Percentiles rank a stretch among this genome's conserved stretches.
Conservation (phyloP, 2,329 filamentous ascomycete genomes). For the Juglanconis oblonga region DNA sequence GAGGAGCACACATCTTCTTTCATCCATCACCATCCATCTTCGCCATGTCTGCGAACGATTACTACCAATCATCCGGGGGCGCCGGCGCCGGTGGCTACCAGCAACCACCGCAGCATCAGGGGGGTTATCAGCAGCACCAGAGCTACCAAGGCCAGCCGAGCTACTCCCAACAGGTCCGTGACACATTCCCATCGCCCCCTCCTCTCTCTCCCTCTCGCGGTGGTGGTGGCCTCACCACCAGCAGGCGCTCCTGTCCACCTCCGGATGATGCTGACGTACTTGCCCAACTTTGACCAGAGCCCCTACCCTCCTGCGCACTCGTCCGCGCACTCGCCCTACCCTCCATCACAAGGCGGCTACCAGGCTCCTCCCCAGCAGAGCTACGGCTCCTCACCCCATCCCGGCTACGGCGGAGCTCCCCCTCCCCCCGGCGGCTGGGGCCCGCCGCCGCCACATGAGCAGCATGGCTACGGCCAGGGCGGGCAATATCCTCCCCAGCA, state of each 20-base stretch:
- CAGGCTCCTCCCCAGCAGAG: constrained; percentile 20
- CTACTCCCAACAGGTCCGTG: constrained; percentile 23
- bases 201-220: not conserved
- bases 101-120: constrained; percentile 19
- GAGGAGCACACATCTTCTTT: not conserved
- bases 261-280: constrained; percentile 12
- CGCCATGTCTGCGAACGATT: constrained; percentile 24
- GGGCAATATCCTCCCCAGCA: too few species aligned
- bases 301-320: constrained; percentile 17
- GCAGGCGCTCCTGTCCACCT: not conserved
- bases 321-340: constrained; percentile 15
- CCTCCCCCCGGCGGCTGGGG: not conserved
- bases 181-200: not conserved
- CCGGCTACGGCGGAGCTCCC: constrained; percentile 30
- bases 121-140: constrained; percentile 17
- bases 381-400: constrained; percentile 26
- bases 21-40: not conserved
- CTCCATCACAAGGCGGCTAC: constrained; percentile 18
- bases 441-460: not conserved
- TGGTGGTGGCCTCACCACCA: not conserved
- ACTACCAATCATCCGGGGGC: constrained; percentile 17
- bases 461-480: constrained; percentile 16
- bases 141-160: constrained; percentile 22
- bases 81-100: constrained; percentile 10
- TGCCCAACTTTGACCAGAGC: constrained; percentile 17